phyloP scores from a whole-genome alignment of 371 early-diverging fungal species.

The Syncephalastrum contaminatum region DNA sequence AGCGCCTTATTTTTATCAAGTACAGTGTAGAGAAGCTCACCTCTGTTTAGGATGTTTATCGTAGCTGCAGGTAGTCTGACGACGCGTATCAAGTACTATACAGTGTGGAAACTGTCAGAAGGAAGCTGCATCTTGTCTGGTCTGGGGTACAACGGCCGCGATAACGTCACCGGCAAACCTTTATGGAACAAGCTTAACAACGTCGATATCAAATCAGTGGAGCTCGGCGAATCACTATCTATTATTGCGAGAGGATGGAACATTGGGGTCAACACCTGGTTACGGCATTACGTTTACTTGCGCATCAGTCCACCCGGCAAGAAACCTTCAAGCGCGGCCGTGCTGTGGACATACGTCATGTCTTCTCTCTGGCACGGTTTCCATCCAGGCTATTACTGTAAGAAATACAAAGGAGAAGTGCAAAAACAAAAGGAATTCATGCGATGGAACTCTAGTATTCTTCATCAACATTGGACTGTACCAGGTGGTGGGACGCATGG shows the following conservation, averaged over 20 bases:
- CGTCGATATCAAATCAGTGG: constrained; percentile 48
- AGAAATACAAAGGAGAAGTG: constrained; percentile 23
- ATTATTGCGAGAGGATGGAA: constrained; percentile 64
- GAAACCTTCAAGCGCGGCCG: constrained; percentile 52
- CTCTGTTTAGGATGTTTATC: constrained; percentile 45
- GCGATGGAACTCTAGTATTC: constrained; percentile 16
- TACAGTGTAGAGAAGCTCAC: constrained; percentile 21
- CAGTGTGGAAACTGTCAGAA: constrained; percentile 85
- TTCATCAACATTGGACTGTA: constrained; percentile 24
- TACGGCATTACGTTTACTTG: constrained; percentile 80
- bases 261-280: constrained; percentile 85
- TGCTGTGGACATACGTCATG: constrained; percentile 72
- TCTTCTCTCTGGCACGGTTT: constrained; percentile 97
- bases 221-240: too few relatives aligned
- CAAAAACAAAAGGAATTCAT: not conserved
- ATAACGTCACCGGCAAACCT: constrained; percentile 37
- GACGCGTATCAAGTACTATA: constrained; percentile 82
- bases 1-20: not conserved
- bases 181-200: constrained; percentile 66
- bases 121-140: constrained; percentile 84
- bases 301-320: constrained; percentile 50
- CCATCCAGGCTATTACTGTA: constrained; percentile 84
- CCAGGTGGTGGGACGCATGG: constrained; percentile 28
- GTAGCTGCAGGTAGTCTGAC: constrained; percentile 52
- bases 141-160: constrained; percentile 79